Base-by-base conservation (phyloP, 768 basidiomycete species). In the Candolleomyces eurysporus region DNA sequence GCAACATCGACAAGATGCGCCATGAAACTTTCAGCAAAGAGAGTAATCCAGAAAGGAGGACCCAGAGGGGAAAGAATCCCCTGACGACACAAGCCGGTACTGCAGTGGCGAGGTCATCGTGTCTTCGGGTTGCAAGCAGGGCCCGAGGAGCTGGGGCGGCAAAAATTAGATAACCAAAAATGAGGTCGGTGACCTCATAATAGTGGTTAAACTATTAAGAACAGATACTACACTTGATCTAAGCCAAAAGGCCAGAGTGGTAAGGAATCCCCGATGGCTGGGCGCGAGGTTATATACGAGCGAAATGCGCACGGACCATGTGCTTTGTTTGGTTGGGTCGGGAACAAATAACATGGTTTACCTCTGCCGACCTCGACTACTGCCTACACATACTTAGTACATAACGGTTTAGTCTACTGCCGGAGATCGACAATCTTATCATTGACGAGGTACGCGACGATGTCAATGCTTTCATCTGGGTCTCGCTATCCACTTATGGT, bases 141-240 rank as follows among this genome's bases (percentile, higher is more conserved):
- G 82, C 82, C 75, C 75, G 70, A 74, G 64, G 70, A 69, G 65
- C 81, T 76, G 77, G 79, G 79, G 79, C 75, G 73, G 74, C 80
- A 81, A 80, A 81, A 81, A 81, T 81, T 73, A 81, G 76, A 80
- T 80, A 81, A 81, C 80, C 80, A 79, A 68, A 62, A 80, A 80
- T 80, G 76, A 75, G 74, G 77, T 77, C 80, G 72, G 77, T 82
- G 80, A 77, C 78, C 72, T 75, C 78, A 81, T 80, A 82, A 82
- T 82, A 82, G 81, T 79, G 79, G 80, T 87, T 86, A 86, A 85
- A 86, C 84, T 86, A 85, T 86, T 86, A 89, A 91, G 89, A 91
- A 91, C 90, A 92, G 90, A 91, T 92, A 92, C 90, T 91, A 92
- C 90, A 92, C 90, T 91, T 91, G 90, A 91, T 92, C 90, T 91